phyloP scores from a whole-genome alignment of 306 rosid genomes.

The Castanospermum australe region DNA sequence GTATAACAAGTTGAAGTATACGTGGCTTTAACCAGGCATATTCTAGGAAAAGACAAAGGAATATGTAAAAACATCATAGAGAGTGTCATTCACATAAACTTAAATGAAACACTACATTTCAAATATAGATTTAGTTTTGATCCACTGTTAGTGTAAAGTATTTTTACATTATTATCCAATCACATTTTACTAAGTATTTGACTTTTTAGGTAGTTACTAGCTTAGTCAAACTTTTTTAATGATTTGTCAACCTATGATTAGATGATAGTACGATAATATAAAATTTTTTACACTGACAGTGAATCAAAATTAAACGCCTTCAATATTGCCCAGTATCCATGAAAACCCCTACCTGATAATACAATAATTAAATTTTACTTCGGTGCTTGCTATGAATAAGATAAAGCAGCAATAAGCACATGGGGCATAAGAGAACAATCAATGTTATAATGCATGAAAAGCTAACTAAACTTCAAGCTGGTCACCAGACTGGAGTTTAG shows the following conservation, averaged over 20 bases:
- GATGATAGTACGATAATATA: no score
- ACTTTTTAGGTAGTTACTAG: no score
- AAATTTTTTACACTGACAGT: no score
- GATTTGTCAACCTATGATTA: no score
- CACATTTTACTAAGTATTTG: no score
- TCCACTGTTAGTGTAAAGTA: no score
- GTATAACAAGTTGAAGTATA: slow-evolving; percentile 24
- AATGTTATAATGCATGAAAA: neutral
- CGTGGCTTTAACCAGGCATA: neutral
- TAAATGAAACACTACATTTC: neutral
- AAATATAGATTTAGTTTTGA: no score
- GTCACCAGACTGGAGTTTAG: neutral
- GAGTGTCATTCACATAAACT: neutral
- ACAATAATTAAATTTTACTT: neutral
- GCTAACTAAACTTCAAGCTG: neutral
- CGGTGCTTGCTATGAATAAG: neutral
- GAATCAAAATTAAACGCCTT: no score
- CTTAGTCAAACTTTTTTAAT: no score
- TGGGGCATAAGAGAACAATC: neutral
- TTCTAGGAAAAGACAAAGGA: neutral
- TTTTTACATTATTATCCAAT: no score
- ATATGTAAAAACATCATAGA: neutral
- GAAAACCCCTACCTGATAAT: slow-evolving; percentile 11
- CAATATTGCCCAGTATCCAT: neutral
- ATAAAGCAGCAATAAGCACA: neutral